A percentile compares a stretch with the other conserved stretches of the same genome.
These are phyloP conservation scores for Sporisorium sorghi DNA, from an alignment of 1,284 basidiomycete species.

Conservation along the genomic window DNA sequence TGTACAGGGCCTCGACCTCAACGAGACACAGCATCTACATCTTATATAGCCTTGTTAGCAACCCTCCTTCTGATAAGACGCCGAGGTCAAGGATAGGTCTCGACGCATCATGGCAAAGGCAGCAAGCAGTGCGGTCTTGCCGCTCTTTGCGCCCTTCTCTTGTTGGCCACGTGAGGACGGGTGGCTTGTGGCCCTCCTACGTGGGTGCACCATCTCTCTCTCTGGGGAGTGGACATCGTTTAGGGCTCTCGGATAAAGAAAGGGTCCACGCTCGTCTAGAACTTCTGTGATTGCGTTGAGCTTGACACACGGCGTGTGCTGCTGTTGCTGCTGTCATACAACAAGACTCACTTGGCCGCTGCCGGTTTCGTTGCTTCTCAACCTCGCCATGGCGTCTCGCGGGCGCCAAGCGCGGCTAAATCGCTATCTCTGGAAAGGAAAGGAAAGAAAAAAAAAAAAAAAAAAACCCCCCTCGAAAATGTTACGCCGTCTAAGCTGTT, in stretches of 20 bases:
- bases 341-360: background rate
- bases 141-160: constrained; percentile 9
- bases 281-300: background rate
- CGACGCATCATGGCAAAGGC: background rate
- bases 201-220: background rate
- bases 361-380: background rate
- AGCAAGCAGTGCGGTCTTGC: background rate
- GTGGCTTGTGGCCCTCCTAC: background rate
- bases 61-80: background rate
- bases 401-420: constrained; percentile 10
- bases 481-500: background rate
- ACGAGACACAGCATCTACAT: background rate
- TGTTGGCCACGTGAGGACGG: background rate
- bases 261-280: background rate
- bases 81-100: background rate
- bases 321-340: background rate
- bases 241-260: background rate
- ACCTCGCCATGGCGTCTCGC: background rate
- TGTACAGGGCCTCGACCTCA: too few species aligned
- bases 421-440: background rate
- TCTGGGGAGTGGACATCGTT: background rate
- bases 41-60: background rate
- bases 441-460: too few species aligned
- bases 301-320: too few species aligned
- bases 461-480: too few species aligned